Evolutionary conservation across 345 rosid genomes (phyloP).

Genomic region (Populus deltoides): DNA sequence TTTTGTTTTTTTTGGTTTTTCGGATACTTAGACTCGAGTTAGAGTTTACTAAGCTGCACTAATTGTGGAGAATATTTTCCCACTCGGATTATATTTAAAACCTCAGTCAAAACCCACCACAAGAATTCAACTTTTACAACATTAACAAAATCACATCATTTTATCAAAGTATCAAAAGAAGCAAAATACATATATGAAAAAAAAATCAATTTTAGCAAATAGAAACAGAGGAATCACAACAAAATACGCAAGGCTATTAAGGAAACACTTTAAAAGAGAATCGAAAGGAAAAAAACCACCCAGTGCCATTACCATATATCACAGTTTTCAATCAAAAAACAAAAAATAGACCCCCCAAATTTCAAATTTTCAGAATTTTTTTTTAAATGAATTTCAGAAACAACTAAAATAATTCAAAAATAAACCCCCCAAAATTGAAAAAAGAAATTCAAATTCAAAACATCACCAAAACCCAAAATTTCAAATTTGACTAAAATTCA

Average conservation of each 20-base stretch:
- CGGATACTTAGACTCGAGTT: not conserved
- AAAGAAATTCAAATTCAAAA: not conserved
- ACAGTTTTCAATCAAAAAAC: too few relatives aligned
- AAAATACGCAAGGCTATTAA: not conserved
- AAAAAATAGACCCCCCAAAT: not conserved
- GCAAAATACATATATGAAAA: not conserved
- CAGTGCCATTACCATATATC: too few relatives aligned
- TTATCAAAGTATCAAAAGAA: not conserved
- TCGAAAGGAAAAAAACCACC: not conserved
- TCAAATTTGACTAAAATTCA: not conserved
- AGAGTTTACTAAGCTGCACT: not conserved
- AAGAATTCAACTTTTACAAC: not conserved
- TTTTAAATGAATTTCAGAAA: not conserved
- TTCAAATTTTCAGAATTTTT: not conserved
- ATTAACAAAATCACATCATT: not conserved
- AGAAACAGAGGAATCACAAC: not conserved
- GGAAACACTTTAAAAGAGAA: not conserved
- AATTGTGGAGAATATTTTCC: not conserved
- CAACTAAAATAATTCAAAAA: not conserved
- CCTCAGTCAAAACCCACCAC: not conserved
- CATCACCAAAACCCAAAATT: not conserved
- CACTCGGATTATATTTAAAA: not conserved
- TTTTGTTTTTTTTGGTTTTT: too few relatives aligned
- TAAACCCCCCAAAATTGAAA: slow-evolving; percentile 16
- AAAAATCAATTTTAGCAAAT: not conserved